Conservation (phyloP, 108 stramenopile genomes). For the Skeletonema grethae region DNA sequence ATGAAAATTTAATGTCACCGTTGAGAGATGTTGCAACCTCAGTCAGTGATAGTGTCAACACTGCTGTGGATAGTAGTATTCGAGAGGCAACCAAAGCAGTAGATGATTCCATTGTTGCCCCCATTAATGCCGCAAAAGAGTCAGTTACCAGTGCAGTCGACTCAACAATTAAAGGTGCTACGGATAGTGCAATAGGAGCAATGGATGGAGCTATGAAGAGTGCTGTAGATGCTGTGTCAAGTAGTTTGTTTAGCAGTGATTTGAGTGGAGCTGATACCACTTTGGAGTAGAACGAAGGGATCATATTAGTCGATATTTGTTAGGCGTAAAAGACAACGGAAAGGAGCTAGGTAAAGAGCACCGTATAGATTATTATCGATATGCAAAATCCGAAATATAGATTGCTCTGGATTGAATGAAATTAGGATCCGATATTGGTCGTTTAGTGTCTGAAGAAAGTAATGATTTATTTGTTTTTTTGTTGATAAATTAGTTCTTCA, state of each 20-base stretch:
- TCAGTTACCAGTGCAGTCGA: constrained; percentile 5
- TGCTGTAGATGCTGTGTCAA: neutral
- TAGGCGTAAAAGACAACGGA: neutral
- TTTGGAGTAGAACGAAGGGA: neutral
- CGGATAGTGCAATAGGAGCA: neutral
- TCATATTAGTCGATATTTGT: neutral
- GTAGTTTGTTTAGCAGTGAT: neutral
- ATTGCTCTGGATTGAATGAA: neutral
- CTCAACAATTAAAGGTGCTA: constrained; percentile 12
- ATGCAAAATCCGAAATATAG: neutral
- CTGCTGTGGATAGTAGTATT: constrained; percentile 1
- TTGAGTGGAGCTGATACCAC: constrained; percentile 1
- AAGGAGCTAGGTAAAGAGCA: neutral
- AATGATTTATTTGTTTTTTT: too few species aligned
- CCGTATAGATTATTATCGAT: neutral
- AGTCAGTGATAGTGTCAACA: constrained; percentile 1
- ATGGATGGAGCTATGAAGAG: neutral
- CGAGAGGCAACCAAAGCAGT: neutral
- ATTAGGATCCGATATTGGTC: neutral
- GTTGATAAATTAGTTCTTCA: neutral
- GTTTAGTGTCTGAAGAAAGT: too few species aligned
- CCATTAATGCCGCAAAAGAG: constrained; percentile 10
- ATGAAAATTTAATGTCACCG: neutral
- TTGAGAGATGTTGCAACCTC: constrained; percentile 1
- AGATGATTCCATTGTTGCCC: constrained; percentile 1